Base-by-base conservation (phyloP, 306 rosid genomes). In the Vigna angularis region DNA sequence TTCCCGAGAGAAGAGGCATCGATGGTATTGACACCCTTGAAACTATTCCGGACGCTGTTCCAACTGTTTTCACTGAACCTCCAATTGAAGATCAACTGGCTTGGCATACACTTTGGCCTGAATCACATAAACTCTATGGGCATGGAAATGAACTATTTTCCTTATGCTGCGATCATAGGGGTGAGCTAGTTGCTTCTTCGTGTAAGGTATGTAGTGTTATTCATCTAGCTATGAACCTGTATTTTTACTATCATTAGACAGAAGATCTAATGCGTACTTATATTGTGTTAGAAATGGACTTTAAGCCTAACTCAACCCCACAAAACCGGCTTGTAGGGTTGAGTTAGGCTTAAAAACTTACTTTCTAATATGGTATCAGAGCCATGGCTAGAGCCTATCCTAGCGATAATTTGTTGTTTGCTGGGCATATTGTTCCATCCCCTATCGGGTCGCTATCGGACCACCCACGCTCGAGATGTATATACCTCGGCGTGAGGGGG, bases 91-190 rank as follows among this genome's bases (percentile, higher is more conserved):
- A 96, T 83, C 99, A 96, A 88, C 83, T 96, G 50, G 91, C 91
- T 50, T 96, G 98, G 98, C 93, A 96, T 76, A 96, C 99, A 28
- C 91, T 95, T 10, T 93, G 98, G 99, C 99, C 98, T 61, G 99
- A 96, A 86, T 88, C 99, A 7, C 98, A 96, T 80, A 96, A 96
- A 81, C 96, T 96, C 74, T 96, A 96, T 67, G 99, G 98, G 81
- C 99, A 96, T 67, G 99, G 99, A 76, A 96, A 96, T 82, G 99
- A 96, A 51, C 86, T 96, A 51, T 96, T 91, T 73, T 85, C 99
- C 71, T 53, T 96, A 44, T 91, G 99, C 83, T 93, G 97, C 75
- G 93, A 96, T 84, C 96, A 85, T 77, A 78, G 70, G 59, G 98
- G 99, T 73, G 89, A 85, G 83, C 92, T 96, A 67, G 96, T 96